Evolutionary conservation across 805 yeast species (phyloP).

Genomic region (Candida sphagnicola): DNA sequence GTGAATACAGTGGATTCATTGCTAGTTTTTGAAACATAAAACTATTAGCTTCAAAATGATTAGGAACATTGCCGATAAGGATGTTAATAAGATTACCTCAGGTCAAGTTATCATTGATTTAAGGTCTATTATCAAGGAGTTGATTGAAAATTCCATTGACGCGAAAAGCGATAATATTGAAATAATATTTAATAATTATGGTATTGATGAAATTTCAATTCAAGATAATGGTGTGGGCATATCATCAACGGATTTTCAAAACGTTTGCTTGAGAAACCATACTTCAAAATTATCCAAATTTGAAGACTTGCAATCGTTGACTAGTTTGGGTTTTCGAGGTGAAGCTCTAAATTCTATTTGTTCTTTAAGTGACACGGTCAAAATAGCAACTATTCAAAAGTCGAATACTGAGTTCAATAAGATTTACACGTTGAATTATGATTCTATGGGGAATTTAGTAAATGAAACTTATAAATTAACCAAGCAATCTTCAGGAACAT

Average conservation of each 20-base stretch:
- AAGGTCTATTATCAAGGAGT: constrained; percentile 74
- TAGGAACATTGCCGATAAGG: constrained; percentile 32
- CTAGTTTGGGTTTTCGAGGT: constrained; percentile 73
- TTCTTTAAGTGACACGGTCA: constrained; percentile 44
- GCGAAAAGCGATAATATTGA: constrained; percentile 70
- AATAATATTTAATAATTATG: constrained; percentile 64
- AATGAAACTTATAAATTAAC: constrained; percentile 41
- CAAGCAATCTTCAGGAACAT: constrained; percentile 52
- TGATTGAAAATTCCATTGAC: constrained; percentile 84
- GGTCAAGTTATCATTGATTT: constrained; percentile 90
- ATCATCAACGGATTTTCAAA: constrained; percentile 43
- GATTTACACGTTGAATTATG: constrained; percentile 55
- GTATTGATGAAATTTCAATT: constrained; percentile 66
- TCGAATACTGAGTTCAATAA: constrained; percentile 49
- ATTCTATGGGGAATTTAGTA: constrained; percentile 48
- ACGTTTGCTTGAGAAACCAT: constrained; percentile 56
- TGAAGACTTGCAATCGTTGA: constrained; percentile 48
- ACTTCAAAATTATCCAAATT: constrained; percentile 63
- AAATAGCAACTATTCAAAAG: constrained; percentile 36
- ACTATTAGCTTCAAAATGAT: constrained; percentile 9
- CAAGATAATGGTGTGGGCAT: constrained; percentile 71
- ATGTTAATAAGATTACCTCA: constrained; percentile 76
- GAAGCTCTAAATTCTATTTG: constrained; percentile 76
- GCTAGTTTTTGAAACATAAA: no score
- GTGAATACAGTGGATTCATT: no score